Evolutionary conservation across 257 asterid genomes (phyloP).

Genomic region (Thymus quinquecostatus): DNA sequence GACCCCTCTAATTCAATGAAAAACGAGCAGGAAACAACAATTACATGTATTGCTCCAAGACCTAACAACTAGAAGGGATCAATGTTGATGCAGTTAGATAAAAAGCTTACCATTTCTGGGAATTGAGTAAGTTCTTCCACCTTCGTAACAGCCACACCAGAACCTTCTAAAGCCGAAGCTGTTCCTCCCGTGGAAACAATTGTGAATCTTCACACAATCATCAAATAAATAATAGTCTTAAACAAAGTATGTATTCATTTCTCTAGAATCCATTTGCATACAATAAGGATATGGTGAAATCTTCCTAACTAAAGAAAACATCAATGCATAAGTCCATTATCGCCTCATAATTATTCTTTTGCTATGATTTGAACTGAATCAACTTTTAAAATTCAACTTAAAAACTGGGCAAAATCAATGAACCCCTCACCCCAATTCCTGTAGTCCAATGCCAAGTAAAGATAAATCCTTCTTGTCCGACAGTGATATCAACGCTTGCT

Average conservation of each 20-base stretch:
- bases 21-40: background rate
- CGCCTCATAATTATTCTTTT: background rate
- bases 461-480: constrained; percentile 86
- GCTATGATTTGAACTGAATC: too few species aligned
- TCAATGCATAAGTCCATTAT: background rate
- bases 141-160: constrained; percentile 85
- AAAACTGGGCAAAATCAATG: too few species aligned
- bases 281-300: constrained; percentile 13
- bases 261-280: background rate
- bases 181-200: constrained; percentile 99
- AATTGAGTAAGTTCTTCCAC: constrained; percentile 90
- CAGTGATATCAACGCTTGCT: constrained; percentile 79
- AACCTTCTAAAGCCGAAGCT: constrained; percentile 72
- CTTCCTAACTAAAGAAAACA: constrained; percentile 6
- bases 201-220: constrained; percentile 52
- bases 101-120: constrained; percentile 83
- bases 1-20: background rate
- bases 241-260: background rate
- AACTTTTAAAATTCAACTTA: background rate
- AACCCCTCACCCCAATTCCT: constrained; percentile 88
- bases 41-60: constrained; percentile 5
- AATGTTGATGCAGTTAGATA: constrained; percentile 16
- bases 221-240: background rate
- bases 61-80: background rate
- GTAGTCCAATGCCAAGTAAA: constrained; percentile 79